Evolutionary conservation across 1,139 yeast species (phyloP), one percentile per base, ranked within the genome.

Genomic region (Blastobotrys malaysiensis): DNA sequence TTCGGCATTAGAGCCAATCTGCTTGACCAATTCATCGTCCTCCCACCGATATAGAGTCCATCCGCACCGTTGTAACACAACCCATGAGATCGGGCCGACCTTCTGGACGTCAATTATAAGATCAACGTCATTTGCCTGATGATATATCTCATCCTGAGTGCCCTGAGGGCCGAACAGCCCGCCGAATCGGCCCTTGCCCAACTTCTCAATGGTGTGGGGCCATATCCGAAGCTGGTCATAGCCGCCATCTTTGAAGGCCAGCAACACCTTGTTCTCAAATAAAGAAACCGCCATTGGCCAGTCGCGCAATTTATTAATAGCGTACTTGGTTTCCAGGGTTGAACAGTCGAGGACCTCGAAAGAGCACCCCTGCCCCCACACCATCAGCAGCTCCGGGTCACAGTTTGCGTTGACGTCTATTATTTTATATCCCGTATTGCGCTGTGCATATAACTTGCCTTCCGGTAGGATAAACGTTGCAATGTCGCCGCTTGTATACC

Each of bases 21-120:
- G 63, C 27, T 60, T 58, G 16, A 56, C 57, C 45, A 52, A 27
- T 16, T 52, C 46, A 5, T 55, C 59, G n/a, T 57, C 59, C 46
- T 60, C 61, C 65, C 64, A 63, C 21, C 57, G 51, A 47, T 59
- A 62, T 24, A 62, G 46, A 27, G 58, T 60, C 65, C 65, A 62
- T 9, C 63, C 63, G 27, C 55, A 56, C 2, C 60, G 50, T 45
- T 61, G 61, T 2, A 61, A 60, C 1, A 62, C 57, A 4, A 60
- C 57, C 65, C 65, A 63, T 4, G 59, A 51, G 16, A 54, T 49
- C 1, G 50, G 56, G 9, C 61, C 59, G 1, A 63, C 61, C 26
- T 55, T 54, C 31, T 55, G 50, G 20, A 61, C 57, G 3, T 56
- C 39, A n/a, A 59, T 56, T 47, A 53, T 57, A 53, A 54, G 53